Evolutionary conservation across 1,284 basidiomycete genomes (phyloP).

Genomic region (Pseudozyma sp.): DNA sequence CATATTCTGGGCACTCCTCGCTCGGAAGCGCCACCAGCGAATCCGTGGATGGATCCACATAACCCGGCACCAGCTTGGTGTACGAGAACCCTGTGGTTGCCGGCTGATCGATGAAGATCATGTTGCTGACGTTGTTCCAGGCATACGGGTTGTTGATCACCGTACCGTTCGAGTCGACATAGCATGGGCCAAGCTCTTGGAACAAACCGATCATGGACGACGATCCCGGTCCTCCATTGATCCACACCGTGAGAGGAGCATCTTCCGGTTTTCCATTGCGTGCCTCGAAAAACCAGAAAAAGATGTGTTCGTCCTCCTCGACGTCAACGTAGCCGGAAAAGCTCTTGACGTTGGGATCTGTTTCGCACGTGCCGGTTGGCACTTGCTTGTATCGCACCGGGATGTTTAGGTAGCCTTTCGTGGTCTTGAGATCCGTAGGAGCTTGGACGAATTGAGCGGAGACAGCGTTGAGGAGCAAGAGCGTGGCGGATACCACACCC

Average conservation of each 20-base stretch:
- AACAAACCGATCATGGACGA: slow-evolving; percentile 78
- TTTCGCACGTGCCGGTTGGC: slow-evolving; percentile 78
- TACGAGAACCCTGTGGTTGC: slow-evolving; percentile 57
- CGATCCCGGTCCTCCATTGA: slow-evolving; percentile 72
- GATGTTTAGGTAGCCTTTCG: slow-evolving; percentile 35
- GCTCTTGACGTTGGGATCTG: slow-evolving; percentile 76
- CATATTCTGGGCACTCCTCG: slow-evolving; percentile 44
- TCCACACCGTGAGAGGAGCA: slow-evolving; percentile 50
- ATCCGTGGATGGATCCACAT: slow-evolving; percentile 31
- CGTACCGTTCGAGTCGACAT: slow-evolving; percentile 74
- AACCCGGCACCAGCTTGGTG: slow-evolving; percentile 45
- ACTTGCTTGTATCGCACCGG: slow-evolving; percentile 55
- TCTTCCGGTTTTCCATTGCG: slow-evolving; percentile 45
- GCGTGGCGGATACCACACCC: slow-evolving; percentile 2
- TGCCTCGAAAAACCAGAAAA: slow-evolving; percentile 59
- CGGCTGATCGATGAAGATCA: slow-evolving; percentile 82
- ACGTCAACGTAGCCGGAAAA: slow-evolving; percentile 71
- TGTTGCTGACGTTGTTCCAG: slow-evolving; percentile 77
- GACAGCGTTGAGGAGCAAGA: slow-evolving; percentile 2
- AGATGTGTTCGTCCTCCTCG: slow-evolving; percentile 46
- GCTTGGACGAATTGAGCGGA: slow-evolving; percentile 30
- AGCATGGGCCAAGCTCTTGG: slow-evolving; percentile 78
- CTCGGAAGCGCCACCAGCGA: slow-evolving; percentile 34
- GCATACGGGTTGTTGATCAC: slow-evolving; percentile 75
- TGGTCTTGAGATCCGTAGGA: slow-evolving; percentile 34